Conservation (phyloP, 176 grass and related monocot genomes). For the Stipa capillata region DNA sequence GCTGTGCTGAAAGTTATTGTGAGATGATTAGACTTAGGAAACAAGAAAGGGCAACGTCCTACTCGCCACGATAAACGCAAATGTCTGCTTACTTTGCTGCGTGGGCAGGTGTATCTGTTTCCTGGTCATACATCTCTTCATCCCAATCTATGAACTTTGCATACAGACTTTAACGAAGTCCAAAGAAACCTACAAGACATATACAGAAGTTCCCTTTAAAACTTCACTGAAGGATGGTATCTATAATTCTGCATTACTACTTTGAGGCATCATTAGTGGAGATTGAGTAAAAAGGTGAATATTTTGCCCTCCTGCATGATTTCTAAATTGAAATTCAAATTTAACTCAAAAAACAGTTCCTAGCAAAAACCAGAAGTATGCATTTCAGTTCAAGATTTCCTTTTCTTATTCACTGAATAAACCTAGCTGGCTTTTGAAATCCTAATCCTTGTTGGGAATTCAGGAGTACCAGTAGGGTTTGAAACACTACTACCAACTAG, state of each 20-base stretch:
- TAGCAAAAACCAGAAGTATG: neutral
- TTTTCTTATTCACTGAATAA: neutral
- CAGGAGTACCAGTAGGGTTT: neutral
- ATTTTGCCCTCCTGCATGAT: neutral
- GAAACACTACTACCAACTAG: neutral
- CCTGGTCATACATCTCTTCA: conserved; percentile 89
- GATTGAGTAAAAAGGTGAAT: neutral
- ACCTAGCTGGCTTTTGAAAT: neutral
- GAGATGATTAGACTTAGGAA: conserved; percentile 3
- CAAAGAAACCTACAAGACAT: conserved; percentile 75
- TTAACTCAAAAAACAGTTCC: neutral
- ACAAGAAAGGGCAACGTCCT: neutral
- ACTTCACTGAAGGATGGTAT: neutral
- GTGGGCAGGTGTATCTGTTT: conserved; percentile 83
- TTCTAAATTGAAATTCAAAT: neutral
- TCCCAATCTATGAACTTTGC: conserved; percentile 99
- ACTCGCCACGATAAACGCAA: neutral
- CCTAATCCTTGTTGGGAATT: neutral
- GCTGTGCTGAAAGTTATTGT: conserved; percentile 81
- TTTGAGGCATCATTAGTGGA: neutral
- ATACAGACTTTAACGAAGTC: conserved; percentile 93
- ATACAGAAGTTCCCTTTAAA: conserved; percentile 3
- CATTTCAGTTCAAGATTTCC: neutral
- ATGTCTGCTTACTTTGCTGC: conserved; percentile 70
- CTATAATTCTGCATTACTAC: conserved; percentile 7